Percentiles rank a stretch among this genome's conserved stretches.
Conservation (phyloP, 83 land plant genomes). For the Diphasiastrum complanatum region DNA sequence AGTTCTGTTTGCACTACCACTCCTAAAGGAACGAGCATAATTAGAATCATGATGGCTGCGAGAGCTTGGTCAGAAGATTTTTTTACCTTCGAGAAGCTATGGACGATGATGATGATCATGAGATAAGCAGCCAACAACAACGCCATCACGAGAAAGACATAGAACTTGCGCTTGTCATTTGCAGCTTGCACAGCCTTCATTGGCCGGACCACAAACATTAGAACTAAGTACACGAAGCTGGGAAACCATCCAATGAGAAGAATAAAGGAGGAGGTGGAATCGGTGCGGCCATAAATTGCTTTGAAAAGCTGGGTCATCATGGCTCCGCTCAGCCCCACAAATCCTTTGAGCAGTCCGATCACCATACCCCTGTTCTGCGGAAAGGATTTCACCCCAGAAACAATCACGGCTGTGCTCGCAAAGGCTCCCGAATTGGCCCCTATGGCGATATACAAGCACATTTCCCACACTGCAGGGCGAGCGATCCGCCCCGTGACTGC, state of each 20-base stretch:
- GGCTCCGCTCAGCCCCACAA: slow-evolving; percentile 36
- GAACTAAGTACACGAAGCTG: background rate
- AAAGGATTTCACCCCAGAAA: slow-evolving; percentile 25
- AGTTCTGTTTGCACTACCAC: background rate
- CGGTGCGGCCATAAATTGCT: background rate
- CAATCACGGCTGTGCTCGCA: slow-evolving; percentile 27
- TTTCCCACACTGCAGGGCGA: slow-evolving; percentile 19
- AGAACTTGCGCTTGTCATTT: slow-evolving; percentile 18
- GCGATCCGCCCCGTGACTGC: slow-evolving; percentile 23
- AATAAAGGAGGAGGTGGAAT: slow-evolving; percentile 9
- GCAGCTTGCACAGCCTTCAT: background rate
- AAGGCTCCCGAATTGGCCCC: slow-evolving; percentile 34
- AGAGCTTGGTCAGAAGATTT: background rate
- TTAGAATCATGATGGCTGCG: slow-evolving; percentile 6
- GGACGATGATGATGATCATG: slow-evolving; percentile 19
- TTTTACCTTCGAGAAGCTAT: slow-evolving; percentile 3
- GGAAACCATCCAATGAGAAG: slow-evolving; percentile 23
- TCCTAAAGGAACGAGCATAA: slow-evolving; percentile 6
- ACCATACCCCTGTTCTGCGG: slow-evolving; percentile 26
- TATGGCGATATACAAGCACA: slow-evolving; percentile 25
- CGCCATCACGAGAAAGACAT: slow-evolving; percentile 15
- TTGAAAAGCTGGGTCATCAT: slow-evolving; percentile 26
- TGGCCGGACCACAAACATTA: slow-evolving; percentile 17
- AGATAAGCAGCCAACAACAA: slow-evolving; percentile 28
- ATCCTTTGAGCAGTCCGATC: slow-evolving; percentile 28